These are phyloP conservation scores for Pelargonium cotyledonis DNA, from an alignment of 441 rosid species.

Conservation along the genomic window DNA sequence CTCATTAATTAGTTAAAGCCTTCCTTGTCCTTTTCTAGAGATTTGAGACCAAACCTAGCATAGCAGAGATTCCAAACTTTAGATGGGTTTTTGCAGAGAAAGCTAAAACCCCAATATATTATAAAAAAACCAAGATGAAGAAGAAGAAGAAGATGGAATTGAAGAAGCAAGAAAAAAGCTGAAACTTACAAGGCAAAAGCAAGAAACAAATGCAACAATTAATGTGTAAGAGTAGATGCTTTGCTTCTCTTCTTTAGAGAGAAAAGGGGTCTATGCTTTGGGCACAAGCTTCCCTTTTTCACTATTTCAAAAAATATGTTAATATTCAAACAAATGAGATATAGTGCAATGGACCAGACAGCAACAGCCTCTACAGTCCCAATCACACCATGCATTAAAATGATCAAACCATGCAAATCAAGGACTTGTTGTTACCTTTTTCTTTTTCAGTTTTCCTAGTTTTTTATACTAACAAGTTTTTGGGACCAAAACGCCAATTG, in stretches of 20 bases:
- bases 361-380: neutral
- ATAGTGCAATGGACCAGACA: neutral
- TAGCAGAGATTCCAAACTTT: conserved; percentile 40
- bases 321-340: neutral
- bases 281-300: conserved; percentile 29
- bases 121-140: neutral
- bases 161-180: conserved; percentile 39
- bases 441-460: neutral
- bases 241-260: conserved; percentile 51
- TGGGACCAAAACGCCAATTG: no score
- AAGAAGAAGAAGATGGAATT: neutral
- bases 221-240: conserved; percentile 50
- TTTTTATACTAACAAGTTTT: neutral
- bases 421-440: neutral
- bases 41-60: conserved; percentile 7
- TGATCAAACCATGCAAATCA: conserved; percentile 1
- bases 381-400: neutral
- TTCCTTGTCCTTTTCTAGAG: conserved; percentile 6
- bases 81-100: conserved; percentile 22
- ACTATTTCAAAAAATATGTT: neutral
- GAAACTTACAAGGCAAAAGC: no score
- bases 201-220: conserved; percentile 16
- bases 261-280: conserved; percentile 26
- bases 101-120: conserved; percentile 12
- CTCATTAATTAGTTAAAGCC: neutral